Base-by-base conservation (phyloP, 495 filamentous ascomycete genomes). In the Parathielavia hyrcaniae region DNA sequence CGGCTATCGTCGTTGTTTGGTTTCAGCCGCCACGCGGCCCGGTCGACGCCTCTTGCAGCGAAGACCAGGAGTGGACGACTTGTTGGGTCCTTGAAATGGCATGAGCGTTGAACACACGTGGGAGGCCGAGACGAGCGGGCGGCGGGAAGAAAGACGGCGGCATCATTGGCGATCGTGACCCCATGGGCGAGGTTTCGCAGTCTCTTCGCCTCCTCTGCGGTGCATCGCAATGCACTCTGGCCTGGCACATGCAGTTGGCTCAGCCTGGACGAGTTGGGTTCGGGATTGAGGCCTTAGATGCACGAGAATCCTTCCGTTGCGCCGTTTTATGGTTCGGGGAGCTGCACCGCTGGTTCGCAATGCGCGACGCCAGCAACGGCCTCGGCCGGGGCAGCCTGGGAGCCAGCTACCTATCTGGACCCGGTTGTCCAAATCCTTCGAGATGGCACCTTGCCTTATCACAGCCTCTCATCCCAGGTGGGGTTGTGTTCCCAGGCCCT, bases 381-480 rank as follows among this genome's bases (percentile, higher is more conserved):
- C 45, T 48, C 26, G 45, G 23, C 23, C 26, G 32, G 3, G 45
- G 5, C 45, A 32, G 12, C 23, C 23, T 16, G 23, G 23, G 45
- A 30, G 23, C 20, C 23, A 32, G 30, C 45, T 32, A 30, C 32
- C 45, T 48, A 23, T 13, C n/a, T n/a, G n/a, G 22, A 5, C 23
- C 47, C 30, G 19, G 19, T n/a, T 30, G n/a, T 32, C 35, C 4
- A 50, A 14, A 22, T 19, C 45, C 47, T 10, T 19, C 35, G 35
- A 48, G 17, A 50, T 50, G 48, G 48, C 48, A 36, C 38, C 17
- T 39, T 38, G 34, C 48, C 48, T 39, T 50, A 50, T 22, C 48
- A 4, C 7, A n/a, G 48, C 17, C 34, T 1, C 38, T 12, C 26
- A 30, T 30, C 26, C 26, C 6, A 6, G 6, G 26, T 30, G 26